phyloP scores from a whole-genome alignment of 1,139 yeast species.

The Protomyces inouyei region DNA sequence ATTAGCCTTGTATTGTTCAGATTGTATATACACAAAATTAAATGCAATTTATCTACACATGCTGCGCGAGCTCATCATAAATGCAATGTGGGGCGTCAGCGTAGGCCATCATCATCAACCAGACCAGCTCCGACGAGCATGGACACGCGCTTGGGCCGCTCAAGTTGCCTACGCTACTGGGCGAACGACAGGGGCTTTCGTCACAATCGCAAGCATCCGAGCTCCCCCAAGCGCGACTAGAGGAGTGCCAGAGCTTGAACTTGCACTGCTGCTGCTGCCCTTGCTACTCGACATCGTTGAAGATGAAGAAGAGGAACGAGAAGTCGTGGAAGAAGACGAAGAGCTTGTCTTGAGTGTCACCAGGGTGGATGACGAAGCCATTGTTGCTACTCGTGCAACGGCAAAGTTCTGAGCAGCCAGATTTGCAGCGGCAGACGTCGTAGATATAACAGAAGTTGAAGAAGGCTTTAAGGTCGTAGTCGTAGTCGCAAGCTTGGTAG shows the following conservation, averaged over 20 bases:
- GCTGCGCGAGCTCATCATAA: too few relatives aligned
- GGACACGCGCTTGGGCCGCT: neutral
- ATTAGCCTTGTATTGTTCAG: neutral
- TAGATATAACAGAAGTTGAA: neutral
- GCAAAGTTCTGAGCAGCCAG: neutral
- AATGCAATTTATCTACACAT: neutral
- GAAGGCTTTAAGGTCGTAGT: neutral
- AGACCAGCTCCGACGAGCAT: too few relatives aligned
- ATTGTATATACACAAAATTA: neutral
- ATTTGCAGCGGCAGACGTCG: neutral
- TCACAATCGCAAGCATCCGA: neutral
- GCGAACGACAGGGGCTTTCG: neutral
- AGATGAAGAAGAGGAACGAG: neutral
- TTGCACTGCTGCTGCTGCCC: neutral
- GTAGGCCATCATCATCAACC: too few relatives aligned
- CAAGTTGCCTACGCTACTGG: neutral
- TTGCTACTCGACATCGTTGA: neutral
- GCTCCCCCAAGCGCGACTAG: neutral
- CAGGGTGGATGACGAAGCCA: neutral
- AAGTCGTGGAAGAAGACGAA: neutral
- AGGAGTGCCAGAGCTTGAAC: neutral
- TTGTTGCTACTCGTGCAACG: neutral
- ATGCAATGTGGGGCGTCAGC: too few relatives aligned
- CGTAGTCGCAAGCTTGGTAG: neutral
- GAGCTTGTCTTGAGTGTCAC: neutral